Evolutionary conservation across 1,284 basidiomycete genomes (phyloP), one percentile per base, ranked within the genome.

Genomic region (Ceratobasidium sp.): DNA sequence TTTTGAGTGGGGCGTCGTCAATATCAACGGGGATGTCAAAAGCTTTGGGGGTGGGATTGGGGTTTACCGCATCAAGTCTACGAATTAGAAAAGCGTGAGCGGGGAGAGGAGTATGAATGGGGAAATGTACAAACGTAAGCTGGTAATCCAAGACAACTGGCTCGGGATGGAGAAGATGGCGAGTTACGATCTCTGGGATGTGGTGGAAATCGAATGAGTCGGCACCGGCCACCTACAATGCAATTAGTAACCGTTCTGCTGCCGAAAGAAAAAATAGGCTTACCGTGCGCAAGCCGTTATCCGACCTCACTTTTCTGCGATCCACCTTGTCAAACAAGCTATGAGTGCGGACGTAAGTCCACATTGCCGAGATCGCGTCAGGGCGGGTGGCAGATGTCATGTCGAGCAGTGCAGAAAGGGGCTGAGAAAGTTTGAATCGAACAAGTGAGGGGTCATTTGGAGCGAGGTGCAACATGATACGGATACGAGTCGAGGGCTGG

Each of bases 281-380:
- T 75, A 91, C 91, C 0, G 82, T 81, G 76, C 84, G 83, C 55
- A 96, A 79, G 56, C 85, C 85, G 3, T 88, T 89, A 72, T 98
- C 91, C 1, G 90, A 85, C 47, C 87, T 86, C 71, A 98, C 87
- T 64, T 89, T 80, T 53, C 91, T 86, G 68, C 90, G 85, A 78
- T 98, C 94, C 0, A 89, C 87, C 76, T 96, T 95, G 78, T 98
- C 94, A 78, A 97, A 93, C 20, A 98, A 82, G 25, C 89, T 88
- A 71, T 92, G 84, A 20, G 90, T 81, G 78, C 96, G 96, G 80
- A 98, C 91, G 75, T 97, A 95, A 75, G 90, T 92, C 96, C 96
- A 98, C 10, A 98, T 78, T 0, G 92, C 87, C 69, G 92, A 88
- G 43, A 98, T 85, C 20, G 94, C 86, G 12, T 90, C 93, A 12